phyloP scores from a whole-genome alignment of 257 asterid species.

The Primulina tabacum region DNA sequence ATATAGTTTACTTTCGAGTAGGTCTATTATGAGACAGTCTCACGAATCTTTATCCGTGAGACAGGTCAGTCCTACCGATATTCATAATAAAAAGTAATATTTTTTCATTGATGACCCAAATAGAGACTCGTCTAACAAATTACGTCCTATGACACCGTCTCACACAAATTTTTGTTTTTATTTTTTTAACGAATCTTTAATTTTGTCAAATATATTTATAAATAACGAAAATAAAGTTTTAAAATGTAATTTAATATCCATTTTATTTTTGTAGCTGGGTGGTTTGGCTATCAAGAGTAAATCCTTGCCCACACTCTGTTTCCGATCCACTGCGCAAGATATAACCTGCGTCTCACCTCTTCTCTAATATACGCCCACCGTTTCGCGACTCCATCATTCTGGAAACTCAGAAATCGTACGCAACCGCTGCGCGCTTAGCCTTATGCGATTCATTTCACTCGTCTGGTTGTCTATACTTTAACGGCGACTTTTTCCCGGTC shows the following conservation, averaged over 20 bases:
- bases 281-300: conserved; percentile 41
- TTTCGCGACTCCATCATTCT: conserved; percentile 23
- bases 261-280: not conserved
- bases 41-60: too few species aligned
- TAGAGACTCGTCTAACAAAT: too few species aligned
- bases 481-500: conserved; percentile 31
- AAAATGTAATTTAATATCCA: not conserved
- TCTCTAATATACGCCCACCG: conserved; percentile 34
- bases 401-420: conserved; percentile 25
- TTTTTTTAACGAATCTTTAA: too few species aligned
- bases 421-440: not conserved
- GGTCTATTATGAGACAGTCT: too few species aligned
- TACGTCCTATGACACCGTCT: too few species aligned
- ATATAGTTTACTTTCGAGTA: too few species aligned
- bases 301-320: conserved; percentile 10
- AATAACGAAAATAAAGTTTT: too few species aligned
- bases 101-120: too few species aligned
- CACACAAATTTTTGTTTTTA: too few species aligned
- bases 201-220: too few species aligned
- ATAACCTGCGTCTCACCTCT: conserved; percentile 16
- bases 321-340: conserved; percentile 25
- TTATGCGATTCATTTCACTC: conserved; percentile 10
- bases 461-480: not conserved
- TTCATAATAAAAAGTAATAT: too few species aligned
- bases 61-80: too few species aligned